Evolutionary conservation across 164 flowering plant genomes (phyloP).

Genomic region (Tetracentron sinense): DNA sequence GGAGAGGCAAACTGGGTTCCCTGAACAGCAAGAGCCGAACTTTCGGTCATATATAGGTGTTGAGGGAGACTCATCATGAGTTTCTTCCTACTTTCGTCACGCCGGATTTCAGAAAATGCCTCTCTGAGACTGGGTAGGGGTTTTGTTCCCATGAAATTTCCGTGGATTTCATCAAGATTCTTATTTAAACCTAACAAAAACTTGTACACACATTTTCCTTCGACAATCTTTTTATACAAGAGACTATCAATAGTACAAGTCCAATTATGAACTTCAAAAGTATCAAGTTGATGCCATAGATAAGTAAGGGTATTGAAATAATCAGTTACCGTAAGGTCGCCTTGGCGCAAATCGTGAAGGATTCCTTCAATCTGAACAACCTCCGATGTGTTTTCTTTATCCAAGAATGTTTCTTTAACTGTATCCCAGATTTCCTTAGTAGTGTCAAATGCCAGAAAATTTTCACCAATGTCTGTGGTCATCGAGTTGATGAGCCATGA

Average conservation of each 20-base stretch:
- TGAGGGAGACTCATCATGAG: not conserved
- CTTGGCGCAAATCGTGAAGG: constrained; percentile 15
- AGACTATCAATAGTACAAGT: not conserved
- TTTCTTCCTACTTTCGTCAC: not conserved
- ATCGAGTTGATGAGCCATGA: constrained; percentile 17
- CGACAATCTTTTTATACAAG: constrained; percentile 3
- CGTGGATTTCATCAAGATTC: constrained; percentile 5
- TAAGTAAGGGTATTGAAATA: constrained; percentile 9
- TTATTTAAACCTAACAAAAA: constrained; percentile 13
- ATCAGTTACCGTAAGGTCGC: constrained; percentile 4
- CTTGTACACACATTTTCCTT: constrained; percentile 8
- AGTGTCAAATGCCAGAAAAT: constrained; percentile 13
- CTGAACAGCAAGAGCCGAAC: not conserved
- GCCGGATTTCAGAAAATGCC: constrained; percentile 8
- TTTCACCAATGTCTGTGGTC: constrained; percentile 14
- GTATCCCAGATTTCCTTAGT: constrained; percentile 15
- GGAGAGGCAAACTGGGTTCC: not conserved
- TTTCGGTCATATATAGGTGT: not conserved
- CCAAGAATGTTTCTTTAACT: constrained; percentile 4
- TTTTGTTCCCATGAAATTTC: constrained; percentile 2
- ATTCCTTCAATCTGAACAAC: constrained; percentile 4
- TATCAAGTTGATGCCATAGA: constrained; percentile 13
- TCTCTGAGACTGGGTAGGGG: constrained; percentile 4
- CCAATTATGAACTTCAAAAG: not conserved
- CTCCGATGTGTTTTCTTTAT: constrained; percentile 4